Evolutionary conservation across 2,329 filamentous ascomycete genomes (phyloP), one percentile per base, ranked within the genome.

Genomic region (Trichoderma harzianum): DNA sequence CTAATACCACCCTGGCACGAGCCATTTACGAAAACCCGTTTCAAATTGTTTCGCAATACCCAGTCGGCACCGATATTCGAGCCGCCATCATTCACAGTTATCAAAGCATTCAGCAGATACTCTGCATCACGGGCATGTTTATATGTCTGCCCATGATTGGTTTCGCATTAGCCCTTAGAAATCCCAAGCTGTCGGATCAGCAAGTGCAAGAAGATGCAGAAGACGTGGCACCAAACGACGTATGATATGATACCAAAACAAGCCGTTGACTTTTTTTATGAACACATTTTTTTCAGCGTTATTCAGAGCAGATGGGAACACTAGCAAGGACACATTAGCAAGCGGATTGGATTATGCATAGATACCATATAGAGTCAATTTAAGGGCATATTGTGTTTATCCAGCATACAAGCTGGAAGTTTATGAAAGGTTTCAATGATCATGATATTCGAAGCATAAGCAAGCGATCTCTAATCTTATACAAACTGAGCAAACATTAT

Each of bases 141-240:
- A 74, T 87, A 8, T 84, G 83, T 30, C 79, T 86, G 16, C 85
- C 84, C 5, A 82, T 86, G 76, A 83, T 86, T 73, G 80, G 70
- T 0, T 84, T 86, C 72, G 84, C 85, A 0, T 73, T 83, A 47
- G 77, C 78, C 7, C 74, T 86, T 55, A 77, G 83, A 11, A 85
- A 86, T 74, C 85, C 84, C 0, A 80, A 78, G 64, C 74, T 86
- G 11, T 86, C 83, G 3, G 79, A 85, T 71, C 73, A 81, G 21
- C 74, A 76, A 36, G 73, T 76, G 28, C 75, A 76, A 43, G 74
- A 74, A 12, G 75, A 76, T 24, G 74, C 72, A 3, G 72, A 71
- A 26, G 26, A 55, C 14, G 60, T 43, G 55, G 30, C 34, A 26
- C 36, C 66, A 57, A 64, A 62, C 47, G 39, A 47, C 24, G 70